Evolutionary conservation across 1,284 basidiomycete species (phyloP).

Genomic region (Cutaneotrichosporon sp.): DNA sequence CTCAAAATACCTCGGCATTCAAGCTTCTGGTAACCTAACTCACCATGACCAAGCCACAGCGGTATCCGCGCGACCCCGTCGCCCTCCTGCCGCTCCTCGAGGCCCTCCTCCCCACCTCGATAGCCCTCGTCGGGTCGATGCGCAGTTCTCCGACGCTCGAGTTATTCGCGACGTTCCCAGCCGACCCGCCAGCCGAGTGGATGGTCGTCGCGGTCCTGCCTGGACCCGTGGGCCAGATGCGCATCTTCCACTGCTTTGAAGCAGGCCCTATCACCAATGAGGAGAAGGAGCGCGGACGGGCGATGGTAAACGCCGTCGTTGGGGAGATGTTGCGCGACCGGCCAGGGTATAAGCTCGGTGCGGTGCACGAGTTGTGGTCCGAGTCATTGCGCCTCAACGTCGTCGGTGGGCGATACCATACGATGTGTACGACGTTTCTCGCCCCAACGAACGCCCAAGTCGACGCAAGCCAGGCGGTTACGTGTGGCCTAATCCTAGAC

Average conservation of each 20-base stretch:
- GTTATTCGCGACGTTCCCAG: slow-evolving; percentile 15
- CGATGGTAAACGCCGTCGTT: slow-evolving; percentile 10
- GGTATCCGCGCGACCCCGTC: slow-evolving; percentile 22
- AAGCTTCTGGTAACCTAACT: no score
- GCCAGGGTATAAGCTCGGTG: slow-evolving; percentile 15
- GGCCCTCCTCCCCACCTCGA: slow-evolving; percentile 23
- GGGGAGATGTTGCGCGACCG: neutral
- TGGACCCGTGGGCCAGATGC: slow-evolving; percentile 23
- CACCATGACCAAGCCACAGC: neutral
- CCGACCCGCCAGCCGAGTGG: slow-evolving; percentile 18
- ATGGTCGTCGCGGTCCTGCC: slow-evolving; percentile 25
- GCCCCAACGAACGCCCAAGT: neutral
- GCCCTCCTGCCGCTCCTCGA: slow-evolving; percentile 25
- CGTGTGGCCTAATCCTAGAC: slow-evolving; percentile 16
- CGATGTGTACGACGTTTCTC: neutral
- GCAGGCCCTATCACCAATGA: neutral
- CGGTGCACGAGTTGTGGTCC: slow-evolving; percentile 20
- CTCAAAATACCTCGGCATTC: no score
- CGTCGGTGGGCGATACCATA: neutral
- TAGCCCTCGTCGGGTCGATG: slow-evolving; percentile 24
- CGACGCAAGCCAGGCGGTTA: neutral
- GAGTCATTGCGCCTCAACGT: slow-evolving; percentile 1
- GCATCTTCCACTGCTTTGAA: slow-evolving; percentile 29
- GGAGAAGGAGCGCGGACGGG: slow-evolving; percentile 1
- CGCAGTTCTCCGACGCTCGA: slow-evolving; percentile 5